Evolutionary conservation across 2,329 filamentous ascomycete genomes (phyloP), one percentile per base, ranked within the genome.

Genomic region (Colletotrichum abscissum): DNA sequence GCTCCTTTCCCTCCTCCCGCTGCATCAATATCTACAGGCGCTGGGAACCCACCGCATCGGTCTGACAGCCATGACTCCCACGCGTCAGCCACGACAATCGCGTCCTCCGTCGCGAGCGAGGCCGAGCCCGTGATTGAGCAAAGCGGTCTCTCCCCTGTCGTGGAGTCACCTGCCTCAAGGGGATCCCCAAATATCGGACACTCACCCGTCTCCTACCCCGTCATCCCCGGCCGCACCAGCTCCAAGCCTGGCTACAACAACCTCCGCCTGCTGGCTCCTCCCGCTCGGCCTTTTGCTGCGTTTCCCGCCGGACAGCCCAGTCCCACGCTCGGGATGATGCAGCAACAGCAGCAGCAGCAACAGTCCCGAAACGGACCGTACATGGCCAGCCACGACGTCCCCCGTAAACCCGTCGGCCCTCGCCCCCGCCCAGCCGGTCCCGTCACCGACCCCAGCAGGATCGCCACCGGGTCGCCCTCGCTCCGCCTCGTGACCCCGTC

Each of bases 101-200:
- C 79, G n/a, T 80, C 76, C 12, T 79, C 75, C 14, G 73, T 65
- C 46, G 74, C 63, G 16, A 58, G 33, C 35, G 65, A 63, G 1
- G 46, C 67, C 77, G 63, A 80, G 75, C 49, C 79, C 76, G 19
- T 76, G 76, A 8, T 70, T 55, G 22, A 78, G 63, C 79, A 72
- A 65, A 78, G 74, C 68, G 83, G 81, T 57, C 81, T 89, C 5
- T 87, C 88, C 0, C 88, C 87, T 1, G 87, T 89, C 6, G 80
- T 80, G 14, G 87, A 89, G 76, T 87, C 86, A 0, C 86, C 86
- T 3, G 78, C 78, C 16, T 79, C 81, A 8, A 75, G 66, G 55
- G 62, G 66, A 2, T 73, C 69, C 19, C 68, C 68, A 14, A 76
- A 77, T 22, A 8, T 49, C 42, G 77, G 81, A 26, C 79, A 79